Evolutionary conservation across 768 basidiomycete genomes (phyloP).

Genomic region (Tubosaeta sp.): DNA sequence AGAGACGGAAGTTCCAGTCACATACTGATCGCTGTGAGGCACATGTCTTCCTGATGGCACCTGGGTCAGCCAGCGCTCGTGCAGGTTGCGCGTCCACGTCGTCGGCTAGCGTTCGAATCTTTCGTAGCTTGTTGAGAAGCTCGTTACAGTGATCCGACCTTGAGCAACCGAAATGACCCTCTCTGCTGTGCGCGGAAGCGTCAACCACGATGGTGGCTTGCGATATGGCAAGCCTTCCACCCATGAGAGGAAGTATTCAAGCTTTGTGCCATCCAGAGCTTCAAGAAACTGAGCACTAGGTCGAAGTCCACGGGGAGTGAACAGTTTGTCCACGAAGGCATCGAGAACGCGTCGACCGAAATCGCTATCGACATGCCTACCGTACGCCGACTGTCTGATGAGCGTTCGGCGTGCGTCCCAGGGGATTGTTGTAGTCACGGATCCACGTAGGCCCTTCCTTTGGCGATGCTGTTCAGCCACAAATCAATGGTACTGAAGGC

Average conservation of each 20-base stretch:
- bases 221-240: constrained; percentile 84
- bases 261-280: constrained; percentile 88
- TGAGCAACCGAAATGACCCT: constrained; percentile 87
- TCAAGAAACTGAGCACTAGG: constrained; percentile 71
- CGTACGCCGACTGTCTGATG: constrained; percentile 95
- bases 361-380: constrained; percentile 90
- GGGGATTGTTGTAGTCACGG: constrained; percentile 86
- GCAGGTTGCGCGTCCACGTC: constrained; percentile 93
- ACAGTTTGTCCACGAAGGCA: constrained; percentile 87
- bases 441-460: constrained; percentile 89
- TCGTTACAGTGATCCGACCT: constrained; percentile 65
- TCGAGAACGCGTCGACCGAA: constrained; percentile 92
- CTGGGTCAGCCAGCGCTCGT: constrained; percentile 74
- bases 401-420: constrained; percentile 94
- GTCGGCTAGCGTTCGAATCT: constrained; percentile 86
- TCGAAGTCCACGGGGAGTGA: constrained; percentile 87
- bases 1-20: constrained; percentile 12
- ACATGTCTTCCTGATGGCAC: constrained; percentile 61
- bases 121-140: constrained; percentile 80
- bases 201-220: constrained; percentile 93
- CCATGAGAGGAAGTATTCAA: constrained; percentile 90
- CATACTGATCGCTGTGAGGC: not conserved
- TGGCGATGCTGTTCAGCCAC: constrained; percentile 77
- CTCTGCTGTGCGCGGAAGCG: constrained; percentile 89
- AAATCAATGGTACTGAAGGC: constrained; percentile 89